Base-by-base conservation (phyloP, 2,329 filamentous ascomycete species). In the Helicocarpus griseus region DNA sequence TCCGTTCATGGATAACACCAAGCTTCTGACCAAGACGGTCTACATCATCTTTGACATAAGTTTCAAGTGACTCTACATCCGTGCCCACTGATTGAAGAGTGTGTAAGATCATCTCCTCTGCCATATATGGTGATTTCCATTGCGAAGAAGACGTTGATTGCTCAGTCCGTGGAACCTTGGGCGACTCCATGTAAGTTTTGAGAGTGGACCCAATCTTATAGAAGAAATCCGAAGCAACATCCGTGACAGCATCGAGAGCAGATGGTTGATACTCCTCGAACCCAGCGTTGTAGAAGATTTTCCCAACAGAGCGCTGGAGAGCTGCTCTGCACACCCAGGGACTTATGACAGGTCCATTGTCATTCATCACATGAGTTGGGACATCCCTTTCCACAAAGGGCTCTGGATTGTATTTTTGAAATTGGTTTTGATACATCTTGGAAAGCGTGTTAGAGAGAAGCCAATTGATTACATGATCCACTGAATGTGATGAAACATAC, bases 191-290 rank as follows among this genome's bases (percentile, higher is more conserved):
- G 67, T 95, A 98, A 26, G 85, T 77, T 57, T 86, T 89, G 61
- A 96, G 81, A 0, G 87, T 89, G 53, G 79, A 79, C 14, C 85
- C 82, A 8, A 98, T 76, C 65, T 94, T 95, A 53, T 82, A 78
- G 62, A 98, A 95, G 65, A 91, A 98, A 60, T 94, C 87, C 2
- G 83, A 83, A 0, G 90, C 89, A 49, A 96, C 81, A 60, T 95
- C 89, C 0, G 93, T 95, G 35, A 95, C 81, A 0, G 87, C 81
- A 59, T 98, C 93, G 28, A 98, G 75, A 26, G 93, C 91, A 38
- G 90, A 95, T 13, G 93, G 93, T 65, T 98, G 93, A 56, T 94
- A 87, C 65, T 98, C 93, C 69, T 98, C 93, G 58, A 97, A 98
- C 0, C 93, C 93, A 38, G 89, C 87, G 65, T 95, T 89, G 64